A percentile compares a stretch with the other conserved stretches of the same genome.
Evolutionary conservation across 2,329 filamentous ascomycete species (phyloP).

Genomic region (Aspergillus texensis): DNA sequence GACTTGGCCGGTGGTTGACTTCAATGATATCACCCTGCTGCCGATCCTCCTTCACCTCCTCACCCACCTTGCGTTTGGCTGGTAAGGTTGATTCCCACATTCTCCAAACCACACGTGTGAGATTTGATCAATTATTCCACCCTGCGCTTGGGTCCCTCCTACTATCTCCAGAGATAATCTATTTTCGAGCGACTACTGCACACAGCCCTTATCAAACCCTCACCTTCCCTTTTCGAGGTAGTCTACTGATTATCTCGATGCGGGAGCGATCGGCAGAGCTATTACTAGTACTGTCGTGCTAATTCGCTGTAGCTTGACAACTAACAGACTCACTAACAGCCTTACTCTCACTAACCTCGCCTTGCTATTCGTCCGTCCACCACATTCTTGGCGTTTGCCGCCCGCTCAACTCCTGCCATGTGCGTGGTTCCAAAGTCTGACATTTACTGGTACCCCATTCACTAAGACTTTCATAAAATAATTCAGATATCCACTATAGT

Average conservation of each 20-base stretch:
- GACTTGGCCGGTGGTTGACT: constrained; percentile 13
- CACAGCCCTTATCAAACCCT: constrained; percentile 3
- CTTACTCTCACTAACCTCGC: background rate
- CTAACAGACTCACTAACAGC: background rate
- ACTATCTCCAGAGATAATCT: background rate
- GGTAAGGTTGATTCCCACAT: background rate
- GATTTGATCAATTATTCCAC: background rate
- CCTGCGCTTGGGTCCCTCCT: background rate
- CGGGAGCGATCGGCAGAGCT: background rate
- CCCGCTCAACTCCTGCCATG: constrained; percentile 1
- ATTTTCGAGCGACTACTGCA: background rate
- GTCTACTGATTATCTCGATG: background rate
- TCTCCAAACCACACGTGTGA: background rate
- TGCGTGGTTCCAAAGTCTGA: constrained; percentile 10
- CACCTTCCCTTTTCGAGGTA: background rate
- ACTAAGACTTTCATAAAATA: background rate
- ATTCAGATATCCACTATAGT: background rate
- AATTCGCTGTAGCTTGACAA: background rate
- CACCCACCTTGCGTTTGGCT: constrained; percentile 11
- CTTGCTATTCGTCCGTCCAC: background rate
- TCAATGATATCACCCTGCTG: constrained; percentile 21
- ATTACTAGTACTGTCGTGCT: background rate
- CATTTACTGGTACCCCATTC: background rate
- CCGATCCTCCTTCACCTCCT: constrained; percentile 1
- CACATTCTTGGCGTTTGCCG: constrained; percentile 4